Evolutionary conservation across 768 basidiomycete genomes (phyloP).

Genomic region (Daedaleopsis nitida): DNA sequence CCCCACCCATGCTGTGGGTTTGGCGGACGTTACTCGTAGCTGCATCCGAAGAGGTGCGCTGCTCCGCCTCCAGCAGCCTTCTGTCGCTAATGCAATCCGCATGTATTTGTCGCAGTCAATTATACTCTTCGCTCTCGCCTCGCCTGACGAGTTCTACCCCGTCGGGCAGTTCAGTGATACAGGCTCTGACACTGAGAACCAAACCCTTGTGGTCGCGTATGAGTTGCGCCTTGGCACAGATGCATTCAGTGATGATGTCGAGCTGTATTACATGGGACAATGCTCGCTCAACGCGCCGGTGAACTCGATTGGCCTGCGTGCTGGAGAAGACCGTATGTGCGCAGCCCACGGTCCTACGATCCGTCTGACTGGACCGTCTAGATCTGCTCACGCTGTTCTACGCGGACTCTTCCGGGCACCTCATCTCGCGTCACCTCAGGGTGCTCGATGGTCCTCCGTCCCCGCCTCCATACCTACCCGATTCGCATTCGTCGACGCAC

Average conservation of each 20-base stretch:
- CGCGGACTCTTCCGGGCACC: conserved; percentile 43
- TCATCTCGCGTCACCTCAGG: conserved; percentile 45
- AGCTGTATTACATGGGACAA: conserved; percentile 51
- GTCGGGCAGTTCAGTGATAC: conserved; percentile 22
- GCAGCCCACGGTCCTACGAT: not conserved
- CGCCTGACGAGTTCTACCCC: conserved; percentile 38
- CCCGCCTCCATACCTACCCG: conserved; percentile 25
- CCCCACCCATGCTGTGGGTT: conserved; percentile 30
- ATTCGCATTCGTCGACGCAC: conserved; percentile 32
- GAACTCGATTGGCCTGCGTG: conserved; percentile 46
- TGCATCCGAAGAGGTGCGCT: conserved; percentile 31
- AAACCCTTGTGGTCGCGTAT: conserved; percentile 43
- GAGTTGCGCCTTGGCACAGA: conserved; percentile 36
- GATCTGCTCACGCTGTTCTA: conserved; percentile 44
- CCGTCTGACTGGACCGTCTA: conserved; percentile 17
- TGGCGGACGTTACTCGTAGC: conserved; percentile 37
- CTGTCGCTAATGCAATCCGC: not conserved
- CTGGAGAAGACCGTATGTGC: conserved; percentile 44
- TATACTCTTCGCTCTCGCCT: conserved; percentile 50
- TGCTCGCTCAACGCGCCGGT: conserved; percentile 56
- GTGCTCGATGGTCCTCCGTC: conserved; percentile 29
- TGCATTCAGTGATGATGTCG: conserved; percentile 34
- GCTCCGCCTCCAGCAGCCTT: not conserved
- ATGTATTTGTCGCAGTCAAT: conserved; percentile 15
- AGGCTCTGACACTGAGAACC: conserved; percentile 31